phyloP scores from a whole-genome alignment of 164 flowering plant species.

The Cinnamomum micranthum region DNA sequence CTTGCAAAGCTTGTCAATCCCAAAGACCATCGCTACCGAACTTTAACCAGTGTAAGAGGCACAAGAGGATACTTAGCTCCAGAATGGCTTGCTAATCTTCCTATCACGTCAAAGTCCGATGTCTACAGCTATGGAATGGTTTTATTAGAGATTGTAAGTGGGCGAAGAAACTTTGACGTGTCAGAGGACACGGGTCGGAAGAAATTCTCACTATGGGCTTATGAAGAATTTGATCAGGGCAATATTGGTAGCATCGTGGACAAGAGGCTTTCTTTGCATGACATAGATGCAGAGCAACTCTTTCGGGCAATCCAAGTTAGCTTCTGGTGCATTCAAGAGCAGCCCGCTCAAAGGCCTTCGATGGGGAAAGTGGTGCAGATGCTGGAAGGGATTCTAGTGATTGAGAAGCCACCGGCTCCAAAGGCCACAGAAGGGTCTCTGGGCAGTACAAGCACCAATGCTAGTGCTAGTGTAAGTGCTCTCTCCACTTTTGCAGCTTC shows the following conservation, averaged over 20 bases:
- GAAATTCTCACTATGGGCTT: conserved; percentile 78
- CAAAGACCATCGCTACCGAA: conserved; percentile 57
- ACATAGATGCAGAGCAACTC: conserved; percentile 26
- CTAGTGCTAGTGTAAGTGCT: conserved; percentile 19
- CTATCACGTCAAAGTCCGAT: conserved; percentile 78
- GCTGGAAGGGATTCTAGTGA: conserved; percentile 31
- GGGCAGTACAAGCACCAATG: conserved; percentile 17
- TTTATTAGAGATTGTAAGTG: conserved; percentile 71
- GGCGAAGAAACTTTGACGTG: conserved; percentile 75
- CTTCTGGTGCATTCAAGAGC: conserved; percentile 45
- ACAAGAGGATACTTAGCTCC: conserved; percentile 87
- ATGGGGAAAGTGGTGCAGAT: conserved; percentile 42
- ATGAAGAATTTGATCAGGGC: conserved; percentile 71
- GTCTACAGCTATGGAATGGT: conserved; percentile 84
- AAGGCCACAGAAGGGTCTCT: conserved; percentile 26
- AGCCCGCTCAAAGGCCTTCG: conserved; percentile 32
- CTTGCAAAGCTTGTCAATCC: conserved; percentile 66
- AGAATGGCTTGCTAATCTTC: conserved; percentile 85
- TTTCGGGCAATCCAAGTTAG: conserved; percentile 26
- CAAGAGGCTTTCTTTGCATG: conserved; percentile 21
- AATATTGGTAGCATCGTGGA: conserved; percentile 30
- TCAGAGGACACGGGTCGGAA: conserved; percentile 44
- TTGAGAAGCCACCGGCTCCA: conserved; percentile 32
- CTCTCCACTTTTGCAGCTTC: conserved; percentile 19
- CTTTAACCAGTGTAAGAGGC: conserved; percentile 63